A percentile compares a stretch with the other conserved stretches of the same genome.
Conservation (phyloP, 73 alveolate genomes). For the Stentor coeruleus region DNA sequence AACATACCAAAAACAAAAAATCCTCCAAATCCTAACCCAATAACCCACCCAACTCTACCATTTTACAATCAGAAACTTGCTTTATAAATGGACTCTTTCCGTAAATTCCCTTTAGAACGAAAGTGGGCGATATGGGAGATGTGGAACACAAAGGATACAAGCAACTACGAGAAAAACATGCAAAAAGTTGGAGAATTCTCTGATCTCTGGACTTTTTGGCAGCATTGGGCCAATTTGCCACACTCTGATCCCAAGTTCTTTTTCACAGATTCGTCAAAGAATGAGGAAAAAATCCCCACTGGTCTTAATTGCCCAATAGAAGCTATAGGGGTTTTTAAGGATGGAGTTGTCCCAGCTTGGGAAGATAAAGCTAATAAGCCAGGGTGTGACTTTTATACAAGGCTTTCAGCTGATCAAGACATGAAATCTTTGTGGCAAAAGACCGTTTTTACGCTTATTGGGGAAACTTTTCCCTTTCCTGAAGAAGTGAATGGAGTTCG, state of each 20-base stretch:
- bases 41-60: too few species aligned
- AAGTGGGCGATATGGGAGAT: conserved; percentile 26
- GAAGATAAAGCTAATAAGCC: too few species aligned
- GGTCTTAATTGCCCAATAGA: not conserved
- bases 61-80: too few species aligned
- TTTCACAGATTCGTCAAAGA: conserved; percentile 5
- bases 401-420: not conserved
- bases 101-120: conserved; percentile 19
- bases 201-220: conserved; percentile 24
- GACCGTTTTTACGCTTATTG: not conserved
- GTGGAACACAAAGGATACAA: conserved; percentile 1
- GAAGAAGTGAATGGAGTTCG: conserved; percentile 4
- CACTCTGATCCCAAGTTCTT: conserved; percentile 3
- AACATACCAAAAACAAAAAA: too few species aligned
- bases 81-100: too few species aligned
- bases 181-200: conserved; percentile 22
- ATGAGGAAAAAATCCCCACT: not conserved
- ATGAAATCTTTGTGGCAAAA: not conserved
- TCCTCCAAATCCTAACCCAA: too few species aligned
- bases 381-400: not conserved
- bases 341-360: too few species aligned
- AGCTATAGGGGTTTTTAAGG: conserved; percentile 23
- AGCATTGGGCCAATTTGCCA: conserved; percentile 30
- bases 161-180: not conserved
- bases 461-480: conserved; percentile 19